These are phyloP conservation scores for Mycena filopes DNA, from an alignment of 768 basidiomycete species.

Conservation along the genomic window DNA sequence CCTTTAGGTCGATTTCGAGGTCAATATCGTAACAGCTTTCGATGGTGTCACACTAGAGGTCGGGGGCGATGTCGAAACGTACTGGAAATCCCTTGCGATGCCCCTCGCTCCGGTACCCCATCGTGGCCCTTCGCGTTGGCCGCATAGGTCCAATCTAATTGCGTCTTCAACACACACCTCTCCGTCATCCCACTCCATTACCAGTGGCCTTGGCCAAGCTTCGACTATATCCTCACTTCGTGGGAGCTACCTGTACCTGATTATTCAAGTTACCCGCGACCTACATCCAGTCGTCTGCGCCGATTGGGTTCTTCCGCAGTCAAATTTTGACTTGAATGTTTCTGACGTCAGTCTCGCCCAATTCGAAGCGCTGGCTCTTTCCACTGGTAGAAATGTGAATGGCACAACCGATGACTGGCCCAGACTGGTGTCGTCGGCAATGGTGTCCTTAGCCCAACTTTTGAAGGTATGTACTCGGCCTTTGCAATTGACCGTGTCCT, in stretches of 20 bases:
- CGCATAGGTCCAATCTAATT: slow-evolving; percentile 55
- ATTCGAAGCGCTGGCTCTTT: slow-evolving; percentile 73
- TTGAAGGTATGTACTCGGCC: slow-evolving; percentile 62
- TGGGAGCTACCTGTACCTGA: slow-evolving; percentile 87
- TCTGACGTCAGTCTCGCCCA: slow-evolving; percentile 87
- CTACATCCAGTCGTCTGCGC: slow-evolving; percentile 87
- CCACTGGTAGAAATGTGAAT: slow-evolving; percentile 57
- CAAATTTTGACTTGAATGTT: slow-evolving; percentile 80
- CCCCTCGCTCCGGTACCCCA: slow-evolving; percentile 56
- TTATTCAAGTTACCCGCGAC: slow-evolving; percentile 94
- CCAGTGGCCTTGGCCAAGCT: slow-evolving; percentile 59
- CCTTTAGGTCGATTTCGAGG: slow-evolving; percentile 84
- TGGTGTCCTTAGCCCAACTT: slow-evolving; percentile 81
- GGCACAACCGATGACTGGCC: slow-evolving; percentile 56
- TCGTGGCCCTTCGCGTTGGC: slow-evolving; percentile 49
- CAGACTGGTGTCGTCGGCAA: slow-evolving; percentile 56
- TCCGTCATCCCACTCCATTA: slow-evolving; percentile 70
- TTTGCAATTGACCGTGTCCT: background rate
- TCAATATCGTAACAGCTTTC: slow-evolving; percentile 89
- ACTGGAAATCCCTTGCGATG: slow-evolving; percentile 91
- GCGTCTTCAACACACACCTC: slow-evolving; percentile 68
- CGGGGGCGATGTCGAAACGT: slow-evolving; percentile 95
- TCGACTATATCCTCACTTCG: slow-evolving; percentile 90
- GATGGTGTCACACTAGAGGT: slow-evolving; percentile 93
- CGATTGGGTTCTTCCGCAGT: slow-evolving; percentile 79